Evolutionary conservation across 305 asterid species (phyloP), one percentile per base, ranked within the genome.

Genomic region (Fraxinus xanthoxyloides): DNA sequence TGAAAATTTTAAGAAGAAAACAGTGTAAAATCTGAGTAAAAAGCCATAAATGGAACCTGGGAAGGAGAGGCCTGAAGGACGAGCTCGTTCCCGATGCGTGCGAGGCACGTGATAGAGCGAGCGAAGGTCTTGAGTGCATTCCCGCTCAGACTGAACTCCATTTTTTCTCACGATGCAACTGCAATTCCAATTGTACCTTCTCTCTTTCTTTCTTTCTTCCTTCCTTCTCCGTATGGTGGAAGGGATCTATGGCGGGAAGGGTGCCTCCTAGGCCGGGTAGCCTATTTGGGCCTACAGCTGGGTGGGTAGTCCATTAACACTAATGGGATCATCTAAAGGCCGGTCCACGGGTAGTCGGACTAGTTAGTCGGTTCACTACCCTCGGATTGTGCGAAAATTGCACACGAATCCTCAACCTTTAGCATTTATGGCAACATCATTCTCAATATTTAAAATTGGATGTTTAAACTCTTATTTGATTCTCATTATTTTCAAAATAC

Each of bases 51-150:
- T 8, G 69, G 77, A n/a, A 92, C 99, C 98, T 87, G 94, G 61
- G 99, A 83, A 83, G 95, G 83, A 81, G 96, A 89, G n/a, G 96
- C 90, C 87, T 92, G 96, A 80, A 95, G 84, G 79, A 90, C 95
- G 77, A 95, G 92, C 85, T 95, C 99, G 86, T 89, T 91, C 86
- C 97, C 99, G 83, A 95, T 85, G 81, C 99, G 98, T 30, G 99
- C 97, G 79, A 95, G 97, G 88, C 95, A 92, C 43, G 92, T 92
- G 88, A 93, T 86, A 78, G 97, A 93, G 77, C 99, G 94, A 75
- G 91, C 92, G 76, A 95, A 90, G 78, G 95, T 92, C 79, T 92
- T 95, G 65, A 93, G 92, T 80, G 95, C 92, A 79, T 87, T 92
- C 30, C 98, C 99, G 48, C 96, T 92, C 21, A 95, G 77, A 70